phyloP scores from a whole-genome alignment of 139 green algal species.

The Haematococcus sp. region DNA sequence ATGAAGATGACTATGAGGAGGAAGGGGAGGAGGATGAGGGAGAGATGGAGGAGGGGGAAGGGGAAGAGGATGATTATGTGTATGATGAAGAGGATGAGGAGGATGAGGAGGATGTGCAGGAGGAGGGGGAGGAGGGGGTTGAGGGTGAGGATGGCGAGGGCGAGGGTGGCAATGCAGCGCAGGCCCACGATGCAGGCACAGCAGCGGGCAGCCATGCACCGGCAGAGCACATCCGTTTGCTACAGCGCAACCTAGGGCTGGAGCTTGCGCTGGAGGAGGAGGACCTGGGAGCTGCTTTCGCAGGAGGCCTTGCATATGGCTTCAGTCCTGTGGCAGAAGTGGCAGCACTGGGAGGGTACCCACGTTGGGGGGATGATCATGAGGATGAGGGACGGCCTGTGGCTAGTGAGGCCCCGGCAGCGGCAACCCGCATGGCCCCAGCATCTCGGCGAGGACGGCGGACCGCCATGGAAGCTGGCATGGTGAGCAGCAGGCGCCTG shows the following conservation, averaged over 20 bases:
- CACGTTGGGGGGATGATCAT: no score
- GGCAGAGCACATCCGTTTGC: no score
- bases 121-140: constrained; percentile 1
- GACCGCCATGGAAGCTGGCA: no score
- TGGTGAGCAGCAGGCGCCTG: no score
- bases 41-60: not conserved
- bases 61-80: constrained; percentile 6
- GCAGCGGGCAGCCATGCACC: constrained; percentile 2
- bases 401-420: no score
- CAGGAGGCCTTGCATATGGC: not conserved
- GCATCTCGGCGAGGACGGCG: no score
- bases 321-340: no score
- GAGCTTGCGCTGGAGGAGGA: not conserved
- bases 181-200: not conserved
- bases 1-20: constrained; percentile 11
- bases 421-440: no score
- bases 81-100: not conserved
- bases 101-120: not conserved
- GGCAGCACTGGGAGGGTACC: no score
- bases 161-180: not conserved
- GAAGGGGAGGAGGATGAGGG: not conserved
- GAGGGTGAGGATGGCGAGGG: not conserved
- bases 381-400: no score
- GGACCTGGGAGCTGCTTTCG: not conserved
- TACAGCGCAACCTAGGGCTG: not conserved